phyloP scores from a whole-genome alignment of 257 asterid genomes.

The Jacaranda mimosifolia region DNA sequence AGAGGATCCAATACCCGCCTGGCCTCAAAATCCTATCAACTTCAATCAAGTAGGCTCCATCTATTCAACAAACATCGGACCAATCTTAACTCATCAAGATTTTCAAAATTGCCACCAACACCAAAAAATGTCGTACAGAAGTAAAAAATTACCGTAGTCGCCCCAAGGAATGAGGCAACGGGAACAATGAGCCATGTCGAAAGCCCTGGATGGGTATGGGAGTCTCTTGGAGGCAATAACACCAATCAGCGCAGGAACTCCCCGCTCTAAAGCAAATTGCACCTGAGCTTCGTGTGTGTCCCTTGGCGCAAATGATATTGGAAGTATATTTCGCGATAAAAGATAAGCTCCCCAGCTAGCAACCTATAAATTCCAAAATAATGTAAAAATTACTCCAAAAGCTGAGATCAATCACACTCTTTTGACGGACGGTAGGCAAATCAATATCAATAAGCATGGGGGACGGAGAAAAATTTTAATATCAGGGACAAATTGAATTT shows the following conservation, averaged over 20 bases:
- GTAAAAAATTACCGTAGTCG: slow-evolving; percentile 39
- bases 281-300: slow-evolving; percentile 58
- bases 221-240: slow-evolving; percentile 56
- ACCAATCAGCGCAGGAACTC: slow-evolving; percentile 53
- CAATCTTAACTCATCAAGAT: too few relatives aligned
- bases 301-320: slow-evolving; percentile 52
- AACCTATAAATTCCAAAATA: slow-evolving; percentile 33
- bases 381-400: background rate
- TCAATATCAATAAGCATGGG: too few relatives aligned
- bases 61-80: slow-evolving; percentile 40
- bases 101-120: too few relatives aligned
- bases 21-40: slow-evolving; percentile 85
- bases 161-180: slow-evolving; percentile 60
- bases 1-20: slow-evolving; percentile 93
- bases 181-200: slow-evolving; percentile 58
- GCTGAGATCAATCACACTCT: background rate
- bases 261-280: slow-evolving; percentile 53
- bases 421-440: background rate
- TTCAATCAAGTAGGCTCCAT: slow-evolving; percentile 79
- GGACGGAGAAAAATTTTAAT: too few relatives aligned
- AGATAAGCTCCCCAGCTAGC: slow-evolving; percentile 61
- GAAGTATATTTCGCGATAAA: slow-evolving; percentile 45
- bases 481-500: too few relatives aligned
- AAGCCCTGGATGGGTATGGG: slow-evolving; percentile 52
- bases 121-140: background rate